Evolutionary conservation across 768 basidiomycete species (phyloP).

Genomic region (Naganishia randhawae): DNA sequence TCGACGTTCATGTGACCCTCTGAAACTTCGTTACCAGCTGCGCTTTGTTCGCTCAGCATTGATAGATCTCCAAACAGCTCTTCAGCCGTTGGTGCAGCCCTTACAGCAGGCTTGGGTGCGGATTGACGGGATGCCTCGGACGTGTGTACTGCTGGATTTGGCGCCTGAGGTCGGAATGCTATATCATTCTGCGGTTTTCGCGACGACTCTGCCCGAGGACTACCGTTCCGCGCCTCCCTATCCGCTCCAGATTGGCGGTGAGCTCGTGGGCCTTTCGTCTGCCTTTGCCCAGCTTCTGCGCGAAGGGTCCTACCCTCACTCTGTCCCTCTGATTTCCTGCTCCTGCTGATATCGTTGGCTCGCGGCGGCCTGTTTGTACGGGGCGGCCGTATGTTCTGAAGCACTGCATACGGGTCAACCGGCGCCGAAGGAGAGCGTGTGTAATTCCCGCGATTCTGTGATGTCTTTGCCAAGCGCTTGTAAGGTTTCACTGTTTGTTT

Average conservation of each 20-base stretch:
- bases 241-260: too few relatives aligned
- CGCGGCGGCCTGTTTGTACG: neutral
- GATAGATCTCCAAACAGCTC: constrained; percentile 14
- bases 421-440: neutral
- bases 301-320: constrained; percentile 8
- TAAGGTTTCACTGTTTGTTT: neutral
- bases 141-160: neutral
- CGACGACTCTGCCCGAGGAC: constrained; percentile 4
- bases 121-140: neutral
- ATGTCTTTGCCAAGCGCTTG: neutral
- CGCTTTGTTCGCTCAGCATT: constrained; percentile 10
- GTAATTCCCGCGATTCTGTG: neutral
- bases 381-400: constrained; percentile 1
- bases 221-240: neutral
- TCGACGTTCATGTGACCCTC: neutral
- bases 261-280: neutral
- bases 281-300: constrained; percentile 15
- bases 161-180: neutral
- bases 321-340: constrained; percentile 10
- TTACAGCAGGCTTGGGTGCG: too few relatives aligned
- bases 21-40: neutral
- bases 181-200: neutral
- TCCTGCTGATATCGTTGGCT: neutral
- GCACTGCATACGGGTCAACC: neutral
- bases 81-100: constrained; percentile 3